Evolutionary conservation across 2,329 filamentous ascomycete species (phyloP), one percentile per base, ranked within the genome.

Genomic region (Lasiodiplodia sp.): DNA sequence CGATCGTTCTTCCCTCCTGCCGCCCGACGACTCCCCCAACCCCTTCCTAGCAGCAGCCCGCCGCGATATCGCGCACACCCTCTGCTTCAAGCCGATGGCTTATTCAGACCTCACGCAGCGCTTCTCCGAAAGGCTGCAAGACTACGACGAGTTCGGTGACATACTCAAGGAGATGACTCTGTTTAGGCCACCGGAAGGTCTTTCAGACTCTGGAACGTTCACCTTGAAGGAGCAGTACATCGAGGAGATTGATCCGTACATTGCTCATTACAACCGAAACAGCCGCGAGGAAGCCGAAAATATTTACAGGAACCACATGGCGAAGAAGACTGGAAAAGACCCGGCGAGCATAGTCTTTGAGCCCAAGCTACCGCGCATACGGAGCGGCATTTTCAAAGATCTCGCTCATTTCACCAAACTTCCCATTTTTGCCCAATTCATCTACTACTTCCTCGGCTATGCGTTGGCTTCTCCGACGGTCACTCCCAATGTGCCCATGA

Each of bases 51-150:
- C 90, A 60, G 89, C 91, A 12, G 91, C 98, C 81, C 91, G 92
- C 68, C 90, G 94, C 60, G 96, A 99, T 75, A 92, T 99, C 71
- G 92, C 91, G 1, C 96, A 99, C 78, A 92, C 96, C 7, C 85
- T 99, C 34, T 98, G 95, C 83, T 98, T 98, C 85, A 97, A 96
- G 80, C 94, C 96, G 0, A 84, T 99, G 6, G 96, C 95, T 0
- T 98, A 96, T 82, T 97, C 95, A 12, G 96, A 98, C 72, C 90
- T 99, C 67, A 92, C 90, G 58, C 88, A 87, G 73, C 94, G 95
- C 71, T 84, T 99, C 21, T 93, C 94, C 0, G 96, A 99, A 75
- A 93, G 93, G 75, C 90, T 96, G 69, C 90, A 94, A 71, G 96
- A 98, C 68, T 90, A 93, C 70, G 93, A 97, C 71, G 91, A 94